Base-by-base conservation (phyloP, 2,329 filamentous ascomycete genomes). In the Ophiostoma montium region DNA sequence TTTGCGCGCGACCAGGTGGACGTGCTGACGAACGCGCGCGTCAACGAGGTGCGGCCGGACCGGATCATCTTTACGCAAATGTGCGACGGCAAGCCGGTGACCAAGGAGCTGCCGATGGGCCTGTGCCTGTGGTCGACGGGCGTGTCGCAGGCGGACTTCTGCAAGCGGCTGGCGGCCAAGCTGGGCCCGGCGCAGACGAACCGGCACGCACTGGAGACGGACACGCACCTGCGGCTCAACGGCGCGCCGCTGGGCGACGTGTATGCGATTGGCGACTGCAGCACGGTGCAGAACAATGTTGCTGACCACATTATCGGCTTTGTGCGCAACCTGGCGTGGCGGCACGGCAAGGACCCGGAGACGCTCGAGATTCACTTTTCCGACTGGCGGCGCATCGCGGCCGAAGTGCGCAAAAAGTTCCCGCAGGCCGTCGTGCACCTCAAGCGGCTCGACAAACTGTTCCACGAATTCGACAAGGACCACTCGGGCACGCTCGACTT, bases 61-160 rank as follows among this genome's bases (percentile, higher is more conserved):
- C 84, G 78, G 59, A 95, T 98, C 52, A 66, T 95, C 21, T 98
- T 95, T 67, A 84, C 83, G 0, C 89, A 98, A 63, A 83, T 86
- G 60, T 72, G 73, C 45, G 76, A 84, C 3, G 88, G 87, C 39
- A 76, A 79, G 30, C 65, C 81, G 0, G 58, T 95, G n/a, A 84
- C 80, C 21, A 98, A 98, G 63, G 92, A 98, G 59, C 78, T 98
- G 0, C 90, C 92, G 0, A 89, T 87, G 71, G 92, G 88, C 27
- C 95, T 98, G 69, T 96, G 92, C 59, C 72, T 98, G 13, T 98
- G 92, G 92, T 96, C 92, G 0, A 98, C 92, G 0, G 92, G 92
- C 53, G 90, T 98, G 38, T 73, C 89, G 0, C 92, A 94, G 62
- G 85, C 86, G 5, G 76, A 84, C 23, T 80, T 98, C 56, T 84